Percentiles rank a stretch among this genome's conserved stretches.
These are phyloP conservation scores for Mucor plumbeus DNA, from an alignment of 371 early-diverging fungal species.

Conservation along the genomic window DNA sequence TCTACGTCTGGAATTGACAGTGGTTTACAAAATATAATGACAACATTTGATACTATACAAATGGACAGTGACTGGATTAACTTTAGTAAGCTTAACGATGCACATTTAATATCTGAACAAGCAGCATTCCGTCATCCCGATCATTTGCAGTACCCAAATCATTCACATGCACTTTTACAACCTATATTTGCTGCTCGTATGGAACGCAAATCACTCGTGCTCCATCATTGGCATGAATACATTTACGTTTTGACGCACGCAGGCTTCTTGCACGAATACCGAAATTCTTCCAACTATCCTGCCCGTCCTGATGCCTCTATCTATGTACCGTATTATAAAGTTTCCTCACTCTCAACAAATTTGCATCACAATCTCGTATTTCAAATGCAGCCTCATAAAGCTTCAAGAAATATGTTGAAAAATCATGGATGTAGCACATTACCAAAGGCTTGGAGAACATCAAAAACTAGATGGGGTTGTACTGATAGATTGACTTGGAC, in stretches of 20 bases:
- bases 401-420: constrained; percentile 20
- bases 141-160: constrained; percentile 43
- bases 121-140: constrained; percentile 47
- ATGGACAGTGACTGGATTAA: constrained; percentile 40
- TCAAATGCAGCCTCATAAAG: constrained; percentile 40
- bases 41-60: constrained; percentile 20
- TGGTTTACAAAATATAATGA: constrained; percentile 27
- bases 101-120: constrained; percentile 40
- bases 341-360: constrained; percentile 42
- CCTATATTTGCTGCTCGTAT: constrained; percentile 50
- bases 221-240: constrained; percentile 46
- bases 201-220: constrained; percentile 42
- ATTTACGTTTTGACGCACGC: constrained; percentile 53
- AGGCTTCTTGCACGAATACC: constrained; percentile 53
- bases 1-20: constrained; percentile 33
- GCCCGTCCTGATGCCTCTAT: constrained; percentile 31
- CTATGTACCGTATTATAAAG: constrained; percentile 49
- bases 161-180: constrained; percentile 41
- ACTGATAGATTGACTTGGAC: constrained; percentile 31
- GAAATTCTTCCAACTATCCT: constrained; percentile 33
- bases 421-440: constrained; percentile 4
- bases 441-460: constrained; percentile 23
- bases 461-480: constrained; percentile 17
- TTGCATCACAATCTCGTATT: constrained; percentile 48
- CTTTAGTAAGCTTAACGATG: constrained; percentile 32